Evolutionary conservation across 345 rosid species (phyloP).

Genomic region (Eucalyptus pauciflora): DNA sequence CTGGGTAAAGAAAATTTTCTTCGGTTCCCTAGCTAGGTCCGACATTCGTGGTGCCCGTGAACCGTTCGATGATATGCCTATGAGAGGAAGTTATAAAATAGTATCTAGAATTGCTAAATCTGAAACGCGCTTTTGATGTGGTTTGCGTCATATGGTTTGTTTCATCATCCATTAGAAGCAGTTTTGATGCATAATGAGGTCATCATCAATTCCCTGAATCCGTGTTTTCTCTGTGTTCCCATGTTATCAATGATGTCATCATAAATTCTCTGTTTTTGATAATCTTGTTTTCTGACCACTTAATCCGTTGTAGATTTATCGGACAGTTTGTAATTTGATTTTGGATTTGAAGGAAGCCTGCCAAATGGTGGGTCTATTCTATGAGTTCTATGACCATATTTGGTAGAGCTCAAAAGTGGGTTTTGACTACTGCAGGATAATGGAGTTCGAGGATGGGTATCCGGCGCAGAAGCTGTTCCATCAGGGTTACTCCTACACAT

Average conservation of each 20-base stretch:
- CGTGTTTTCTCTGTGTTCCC: background rate
- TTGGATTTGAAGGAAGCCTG: background rate
- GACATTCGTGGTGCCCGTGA: background rate
- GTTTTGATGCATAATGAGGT: background rate
- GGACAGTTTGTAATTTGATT: background rate
- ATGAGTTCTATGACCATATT: background rate
- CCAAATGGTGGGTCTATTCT: background rate
- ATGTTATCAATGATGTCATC: background rate
- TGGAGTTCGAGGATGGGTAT: constrained; percentile 46
- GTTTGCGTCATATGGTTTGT: background rate
- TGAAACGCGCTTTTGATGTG: background rate
- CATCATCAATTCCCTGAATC: background rate
- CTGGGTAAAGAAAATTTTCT: background rate
- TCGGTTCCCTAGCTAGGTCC: background rate
- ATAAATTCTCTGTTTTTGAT: background rate
- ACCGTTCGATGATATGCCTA: background rate
- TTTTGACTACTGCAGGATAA: background rate
- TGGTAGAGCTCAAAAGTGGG: background rate
- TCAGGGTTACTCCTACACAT: constrained; percentile 83
- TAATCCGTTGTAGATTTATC: background rate
- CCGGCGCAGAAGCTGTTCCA: constrained; percentile 30
- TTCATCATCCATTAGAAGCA: background rate
- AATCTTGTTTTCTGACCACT: background rate
- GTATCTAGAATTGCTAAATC: background rate
- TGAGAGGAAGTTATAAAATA: background rate